These are phyloP conservation scores for Golubevia sp. DNA, from an alignment of 1,284 basidiomycete genomes.

Conservation along the genomic window DNA sequence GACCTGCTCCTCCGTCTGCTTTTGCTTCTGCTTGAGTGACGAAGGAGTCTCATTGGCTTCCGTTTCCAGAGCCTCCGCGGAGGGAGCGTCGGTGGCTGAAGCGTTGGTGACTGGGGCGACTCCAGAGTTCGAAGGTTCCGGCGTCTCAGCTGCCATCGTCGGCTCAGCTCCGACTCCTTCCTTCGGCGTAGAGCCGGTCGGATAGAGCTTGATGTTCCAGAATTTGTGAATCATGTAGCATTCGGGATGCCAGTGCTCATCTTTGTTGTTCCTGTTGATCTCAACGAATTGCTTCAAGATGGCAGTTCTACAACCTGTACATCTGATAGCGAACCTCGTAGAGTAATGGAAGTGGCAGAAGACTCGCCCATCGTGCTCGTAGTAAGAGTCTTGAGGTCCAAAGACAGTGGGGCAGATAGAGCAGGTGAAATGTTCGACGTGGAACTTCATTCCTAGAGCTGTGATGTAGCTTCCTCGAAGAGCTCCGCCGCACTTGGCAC, in stretches of 20 bases:
- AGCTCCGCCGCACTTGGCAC: slow-evolving; percentile 91
- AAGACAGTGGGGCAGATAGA: slow-evolving; percentile 94
- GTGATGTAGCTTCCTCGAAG: slow-evolving; percentile 98
- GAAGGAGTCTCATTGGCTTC: slow-evolving; percentile 73
- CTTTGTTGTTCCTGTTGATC: slow-evolving; percentile 95
- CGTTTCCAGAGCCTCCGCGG: slow-evolving; percentile 67
- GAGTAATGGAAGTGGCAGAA: slow-evolving; percentile 93
- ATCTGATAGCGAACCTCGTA: slow-evolving; percentile 96
- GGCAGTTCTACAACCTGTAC: slow-evolving; percentile 95
- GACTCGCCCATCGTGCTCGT: slow-evolving; percentile 94
- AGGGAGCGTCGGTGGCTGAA: slow-evolving; percentile 15
- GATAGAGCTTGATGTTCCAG: slow-evolving; percentile 92
- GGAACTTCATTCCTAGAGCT: slow-evolving; percentile 98
- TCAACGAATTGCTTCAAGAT: slow-evolving; percentile 99
- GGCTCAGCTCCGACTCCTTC: slow-evolving; percentile 22
- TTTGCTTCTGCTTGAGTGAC: slow-evolving; percentile 88
- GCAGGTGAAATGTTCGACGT: slow-evolving; percentile 99
- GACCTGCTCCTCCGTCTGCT: slow-evolving; percentile 94
- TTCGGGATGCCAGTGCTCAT: slow-evolving; percentile 99
- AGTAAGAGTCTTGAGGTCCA: slow-evolving; percentile 97
- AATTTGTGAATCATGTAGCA: slow-evolving; percentile 99
- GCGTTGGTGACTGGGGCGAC: slow-evolving; percentile 10
- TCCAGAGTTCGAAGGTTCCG: slow-evolving; percentile 18
- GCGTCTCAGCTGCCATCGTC: slow-evolving; percentile 9
- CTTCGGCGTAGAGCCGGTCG: slow-evolving; percentile 42